Base-by-base conservation (phyloP, 805 yeast species). In the Nakazawaea laoshanensis region DNA sequence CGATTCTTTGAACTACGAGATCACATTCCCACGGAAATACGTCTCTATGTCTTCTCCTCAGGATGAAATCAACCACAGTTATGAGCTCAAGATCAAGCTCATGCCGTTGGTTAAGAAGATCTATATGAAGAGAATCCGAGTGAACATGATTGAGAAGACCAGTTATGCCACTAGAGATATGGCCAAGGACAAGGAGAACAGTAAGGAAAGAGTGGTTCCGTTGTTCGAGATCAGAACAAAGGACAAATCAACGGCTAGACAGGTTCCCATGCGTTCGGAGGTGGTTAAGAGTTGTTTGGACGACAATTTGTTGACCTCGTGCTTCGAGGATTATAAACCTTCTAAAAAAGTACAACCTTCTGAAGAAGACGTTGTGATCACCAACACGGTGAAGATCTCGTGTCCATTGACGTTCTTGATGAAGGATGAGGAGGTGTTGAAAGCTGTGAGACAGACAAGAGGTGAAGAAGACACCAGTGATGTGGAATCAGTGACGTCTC, bases 21-120 rank as follows among this genome's bases (percentile, higher is more conserved):
- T 83, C 11, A 70, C 86, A 0, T 67, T 83, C 38, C 87, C 88
- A 0, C 67, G 67, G 37, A 83, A 82, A 46, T 82, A 65, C 50
- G 72, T 81, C 8, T 63, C 82, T 2, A 54, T 82, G 30, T 81
- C 82, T 3, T 65, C 75, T 9, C 3, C 31, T 3, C 32, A 30
- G 12, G 38, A 35, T 15, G 35, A 30, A 14, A 11, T 23, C 5
- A 16, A 19, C 5, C 74, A 69, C 31, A 59, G 57, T 57, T 46
- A 82, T 55, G 16, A 59, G 21, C 56, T 83, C 14, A 77, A 72
- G 45, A 65, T 83, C 44, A 80, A 77, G 48, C 58, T 83, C 16
- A 67, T 73, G 0, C 92, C 94, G 0, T 47, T 80, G 39, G 68
- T 66, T 4, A 81, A 82, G 51, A 68, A 70, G 33, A 64, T 83